These are phyloP conservation scores for Xylaria sp. DNA, from an alignment of 2,329 filamentous ascomycete species.

Conservation along the genomic window DNA sequence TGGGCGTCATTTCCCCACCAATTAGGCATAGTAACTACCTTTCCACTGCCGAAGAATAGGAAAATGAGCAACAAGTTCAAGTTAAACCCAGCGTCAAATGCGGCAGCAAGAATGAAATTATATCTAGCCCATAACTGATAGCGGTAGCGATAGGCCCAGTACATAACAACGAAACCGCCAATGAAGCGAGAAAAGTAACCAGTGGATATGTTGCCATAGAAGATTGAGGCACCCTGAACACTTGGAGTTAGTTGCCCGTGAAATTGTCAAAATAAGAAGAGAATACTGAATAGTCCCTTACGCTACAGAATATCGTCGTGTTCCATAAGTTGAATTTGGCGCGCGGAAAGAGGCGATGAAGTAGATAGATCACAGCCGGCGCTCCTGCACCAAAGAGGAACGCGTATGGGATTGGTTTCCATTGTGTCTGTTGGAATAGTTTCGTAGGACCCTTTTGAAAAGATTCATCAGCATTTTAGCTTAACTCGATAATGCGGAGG, in stretches of 20 bases:
- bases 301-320: constrained; percentile 69
- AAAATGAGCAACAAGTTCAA: constrained; percentile 70
- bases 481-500: not conserved
- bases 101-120: constrained; percentile 69
- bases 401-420: constrained; percentile 60
- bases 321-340: constrained; percentile 68
- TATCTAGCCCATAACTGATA: constrained; percentile 69
- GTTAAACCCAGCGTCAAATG: constrained; percentile 71
- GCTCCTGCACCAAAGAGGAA: constrained; percentile 61
- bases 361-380: constrained; percentile 59
- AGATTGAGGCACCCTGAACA: constrained; percentile 55
- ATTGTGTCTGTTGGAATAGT: constrained; percentile 60
- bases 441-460: constrained; percentile 54
- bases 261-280: not conserved
- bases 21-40: constrained; percentile 66
- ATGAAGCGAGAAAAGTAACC: constrained; percentile 67
- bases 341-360: constrained; percentile 63
- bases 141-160: constrained; percentile 63
- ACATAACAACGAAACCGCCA: constrained; percentile 70
- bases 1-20: constrained; percentile 71
- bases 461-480: constrained; percentile 2
- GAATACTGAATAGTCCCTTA: not conserved
- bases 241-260: not conserved
- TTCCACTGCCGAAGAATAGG: constrained; percentile 66
- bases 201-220: constrained; percentile 70